These are phyloP conservation scores for Xerocomus nothofagi DNA, from an alignment of 1,284 basidiomycete species.

Conservation along the genomic window DNA sequence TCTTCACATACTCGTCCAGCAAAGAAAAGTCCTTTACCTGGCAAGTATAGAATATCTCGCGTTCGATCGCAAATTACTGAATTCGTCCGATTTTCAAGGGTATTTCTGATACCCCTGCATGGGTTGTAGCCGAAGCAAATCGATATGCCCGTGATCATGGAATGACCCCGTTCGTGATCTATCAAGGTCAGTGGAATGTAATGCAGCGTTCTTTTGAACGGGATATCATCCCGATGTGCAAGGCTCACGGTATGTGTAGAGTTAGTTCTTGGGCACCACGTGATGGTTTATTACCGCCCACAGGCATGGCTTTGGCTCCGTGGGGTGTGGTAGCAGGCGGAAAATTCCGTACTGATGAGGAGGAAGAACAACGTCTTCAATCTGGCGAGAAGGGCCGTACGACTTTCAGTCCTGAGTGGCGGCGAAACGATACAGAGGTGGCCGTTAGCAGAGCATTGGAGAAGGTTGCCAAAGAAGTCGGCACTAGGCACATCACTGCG, in stretches of 20 bases:
- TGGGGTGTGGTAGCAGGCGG: slow-evolving; percentile 40
- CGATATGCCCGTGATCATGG: slow-evolving; percentile 41
- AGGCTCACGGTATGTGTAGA: slow-evolving; percentile 36
- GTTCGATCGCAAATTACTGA: too few species aligned
- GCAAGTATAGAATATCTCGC: slow-evolving; percentile 13
- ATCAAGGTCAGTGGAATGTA: slow-evolving; percentile 57
- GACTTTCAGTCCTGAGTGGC: slow-evolving; percentile 17
- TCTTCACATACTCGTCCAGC: slow-evolving; percentile 40
- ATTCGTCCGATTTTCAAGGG: too few species aligned
- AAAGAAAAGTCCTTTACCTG: slow-evolving; percentile 48
- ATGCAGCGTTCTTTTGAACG: slow-evolving; percentile 47
- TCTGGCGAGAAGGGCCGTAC: slow-evolving; percentile 31
- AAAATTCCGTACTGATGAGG: slow-evolving; percentile 33
- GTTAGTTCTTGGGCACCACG: neutral
- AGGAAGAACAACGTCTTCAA: slow-evolving; percentile 26
- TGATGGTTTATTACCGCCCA: neutral
- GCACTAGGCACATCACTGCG: slow-evolving; percentile 24
- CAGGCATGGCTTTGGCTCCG: slow-evolving; percentile 40
- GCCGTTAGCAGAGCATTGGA: slow-evolving; percentile 14
- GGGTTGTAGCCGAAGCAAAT: slow-evolving; percentile 41
- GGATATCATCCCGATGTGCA: slow-evolving; percentile 53
- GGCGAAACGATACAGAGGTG: slow-evolving; percentile 30
- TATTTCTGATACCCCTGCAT: slow-evolving; percentile 43
- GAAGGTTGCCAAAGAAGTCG: slow-evolving; percentile 26
- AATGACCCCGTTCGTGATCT: slow-evolving; percentile 51